These are phyloP conservation scores for Asclepias syriaca DNA, from an alignment of 257 asterid genomes.

Conservation along the genomic window DNA sequence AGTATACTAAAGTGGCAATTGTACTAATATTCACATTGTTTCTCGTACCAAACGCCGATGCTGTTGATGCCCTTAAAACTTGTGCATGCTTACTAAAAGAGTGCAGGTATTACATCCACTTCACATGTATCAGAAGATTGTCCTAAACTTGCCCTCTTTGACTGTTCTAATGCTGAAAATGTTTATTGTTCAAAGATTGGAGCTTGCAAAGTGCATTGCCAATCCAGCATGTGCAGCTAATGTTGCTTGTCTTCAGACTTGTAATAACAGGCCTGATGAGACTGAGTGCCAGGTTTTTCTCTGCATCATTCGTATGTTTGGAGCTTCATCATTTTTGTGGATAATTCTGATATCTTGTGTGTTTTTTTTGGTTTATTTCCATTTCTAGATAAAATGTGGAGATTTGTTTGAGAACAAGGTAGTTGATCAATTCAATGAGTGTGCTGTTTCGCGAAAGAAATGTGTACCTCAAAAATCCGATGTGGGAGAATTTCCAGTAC, in stretches of 20 bases:
- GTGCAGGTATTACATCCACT: constrained; percentile 60
- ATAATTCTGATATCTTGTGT: constrained; percentile 1
- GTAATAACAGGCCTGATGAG: constrained; percentile 93
- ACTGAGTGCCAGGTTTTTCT: constrained; percentile 87
- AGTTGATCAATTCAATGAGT: constrained; percentile 88
- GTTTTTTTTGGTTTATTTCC: constrained; percentile 13
- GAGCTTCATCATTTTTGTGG: not conserved
- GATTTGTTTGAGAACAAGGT: constrained; percentile 85
- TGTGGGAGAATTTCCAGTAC: constrained; percentile 87
- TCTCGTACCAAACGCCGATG: constrained; percentile 70
- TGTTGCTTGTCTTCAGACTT: constrained; percentile 88
- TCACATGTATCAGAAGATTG: not conserved
- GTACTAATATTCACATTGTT: constrained; percentile 49
- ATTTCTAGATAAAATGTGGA: constrained; percentile 84
- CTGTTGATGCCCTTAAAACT: constrained; percentile 86
- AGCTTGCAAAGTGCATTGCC: constrained; percentile 80
- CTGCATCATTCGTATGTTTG: constrained; percentile 2
- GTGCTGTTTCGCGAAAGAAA: constrained; percentile 96
- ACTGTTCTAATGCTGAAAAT: not conserved
- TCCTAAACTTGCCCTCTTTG: not conserved
- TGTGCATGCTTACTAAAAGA: constrained; percentile 82
- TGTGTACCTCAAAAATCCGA: constrained; percentile 97
- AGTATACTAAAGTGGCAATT: constrained; percentile 46
- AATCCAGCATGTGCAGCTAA: constrained; percentile 97
- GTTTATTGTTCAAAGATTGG: constrained; percentile 50